Base-by-base conservation (phyloP, 352 stramenopile species). In the Lagenidium sp. region DNA sequence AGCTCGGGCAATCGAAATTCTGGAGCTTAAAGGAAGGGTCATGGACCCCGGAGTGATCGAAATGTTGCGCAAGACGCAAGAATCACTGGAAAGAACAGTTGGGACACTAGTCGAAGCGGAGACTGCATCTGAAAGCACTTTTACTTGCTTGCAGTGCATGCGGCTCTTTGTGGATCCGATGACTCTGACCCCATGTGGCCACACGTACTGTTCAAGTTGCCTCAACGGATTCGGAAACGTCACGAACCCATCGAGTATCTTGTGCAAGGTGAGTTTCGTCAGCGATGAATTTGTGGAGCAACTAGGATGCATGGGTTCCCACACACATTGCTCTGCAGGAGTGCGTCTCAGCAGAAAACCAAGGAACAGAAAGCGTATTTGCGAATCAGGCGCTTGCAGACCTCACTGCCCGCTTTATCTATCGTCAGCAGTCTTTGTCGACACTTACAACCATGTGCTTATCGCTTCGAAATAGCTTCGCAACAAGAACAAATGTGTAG, bases 101-200 rank as follows among this genome's bases (percentile, higher is more conserved):
- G 71, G 63, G 21, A 55, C 68, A n/a, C 60, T 89, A 3, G 53
- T 85, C 4, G 71, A 85, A 42, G 66, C 77, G 1, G 77, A 89
- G 36, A 65, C 63, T 12, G 68, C 77, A 13, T 89, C 77, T 7
- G 77, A 89, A 50, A 83, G 62, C 51, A 72, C 74, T 1, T 85
- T 86, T 40, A 87, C 74, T 15, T 89, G 77, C 38, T 32, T 89
- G 25, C 69, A 84, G 36, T 86, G 77, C 34, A 78, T 89, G 68
- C 57, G 62, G 22, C 55, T 83, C 12, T 85, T 85, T 23, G 57
- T 58, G 4, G 55, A 66, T 21, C 77, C 77, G 6, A 68, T 84
- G 65, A 89, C 77, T 7, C 57, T 89, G 1, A 67, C 68, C 7
- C 69, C 67, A 1, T 89, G 74, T 42, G 77, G 77, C 7, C 77